Conservation (phyloP, 75 land plant genomes). For the Larix kaempferi region DNA sequence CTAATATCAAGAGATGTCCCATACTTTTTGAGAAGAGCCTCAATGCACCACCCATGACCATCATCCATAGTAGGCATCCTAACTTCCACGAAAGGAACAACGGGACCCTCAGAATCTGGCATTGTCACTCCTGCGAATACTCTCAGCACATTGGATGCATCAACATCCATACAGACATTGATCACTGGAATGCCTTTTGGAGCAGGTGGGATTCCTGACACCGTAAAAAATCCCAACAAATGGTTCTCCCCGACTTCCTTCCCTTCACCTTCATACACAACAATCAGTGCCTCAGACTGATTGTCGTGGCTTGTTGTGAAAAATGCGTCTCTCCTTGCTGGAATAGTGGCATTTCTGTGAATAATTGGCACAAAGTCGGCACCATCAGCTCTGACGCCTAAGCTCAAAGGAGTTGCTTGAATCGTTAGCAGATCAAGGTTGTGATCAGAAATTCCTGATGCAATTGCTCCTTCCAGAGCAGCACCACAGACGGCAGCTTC, state of each 20-base stretch:
- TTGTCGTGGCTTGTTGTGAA: constrained; percentile 58
- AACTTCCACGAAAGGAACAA: constrained; percentile 45
- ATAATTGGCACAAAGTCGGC: constrained; percentile 43
- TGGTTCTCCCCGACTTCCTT: constrained; percentile 29
- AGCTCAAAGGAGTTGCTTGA: constrained; percentile 54
- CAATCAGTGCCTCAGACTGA: constrained; percentile 45
- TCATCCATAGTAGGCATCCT: constrained; percentile 85
- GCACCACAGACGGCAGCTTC: constrained; percentile 71
- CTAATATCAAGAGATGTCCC: constrained; percentile 45
- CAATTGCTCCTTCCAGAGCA: constrained; percentile 77
- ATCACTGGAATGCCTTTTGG: constrained; percentile 55
- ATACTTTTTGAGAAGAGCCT: constrained; percentile 44
- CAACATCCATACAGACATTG: constrained; percentile 67
- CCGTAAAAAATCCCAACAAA: constrained; percentile 65
- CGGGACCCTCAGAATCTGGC: constrained; percentile 20
- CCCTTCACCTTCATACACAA: constrained; percentile 70
- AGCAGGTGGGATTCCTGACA: constrained; percentile 53
- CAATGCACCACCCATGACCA: constrained; percentile 75
- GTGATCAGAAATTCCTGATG: constrained; percentile 55
- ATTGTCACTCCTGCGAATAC: constrained; percentile 48
- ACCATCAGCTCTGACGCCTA: constrained; percentile 49
- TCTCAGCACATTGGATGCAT: constrained; percentile 58
- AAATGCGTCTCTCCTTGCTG: constrained; percentile 44
- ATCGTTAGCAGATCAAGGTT: constrained; percentile 61
- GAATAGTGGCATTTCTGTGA: constrained; percentile 47